Evolutionary conservation across 768 basidiomycete species (phyloP).

Genomic region (Candolleomyces eurysporus): DNA sequence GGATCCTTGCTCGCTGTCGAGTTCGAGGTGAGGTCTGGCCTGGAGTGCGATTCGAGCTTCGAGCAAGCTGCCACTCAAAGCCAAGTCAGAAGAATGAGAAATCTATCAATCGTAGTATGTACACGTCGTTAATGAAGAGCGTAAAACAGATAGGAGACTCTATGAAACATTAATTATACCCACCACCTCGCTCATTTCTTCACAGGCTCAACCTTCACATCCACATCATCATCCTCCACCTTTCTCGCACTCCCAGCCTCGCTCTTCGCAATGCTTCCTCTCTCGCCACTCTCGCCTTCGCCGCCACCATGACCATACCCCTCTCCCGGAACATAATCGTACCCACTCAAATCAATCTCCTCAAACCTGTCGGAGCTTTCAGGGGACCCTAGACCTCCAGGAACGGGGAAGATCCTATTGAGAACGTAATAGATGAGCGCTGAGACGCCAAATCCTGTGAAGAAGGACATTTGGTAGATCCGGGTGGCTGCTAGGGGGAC

Average conservation of each 20-base stretch:
- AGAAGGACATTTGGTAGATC: conserved; percentile 77
- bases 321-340: conserved; percentile 2
- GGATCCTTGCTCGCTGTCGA: no score
- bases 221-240: background rate
- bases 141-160: background rate
- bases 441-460: conserved; percentile 78
- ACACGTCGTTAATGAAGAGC: background rate
- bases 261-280: conserved; percentile 9
- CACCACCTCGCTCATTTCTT: no score
- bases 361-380: conserved; percentile 33
- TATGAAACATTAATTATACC: background rate
- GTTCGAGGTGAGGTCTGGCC: no score
- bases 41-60: no score
- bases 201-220: background rate
- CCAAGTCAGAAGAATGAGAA: background rate
- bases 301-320: background rate
- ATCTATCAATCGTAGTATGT: background rate
- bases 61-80: no score
- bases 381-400: conserved; percentile 31
- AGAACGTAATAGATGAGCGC: conserved; percentile 59
- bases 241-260: background rate
- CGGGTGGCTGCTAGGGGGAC: conserved; percentile 72
- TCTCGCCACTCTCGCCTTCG: conserved; percentile 12
- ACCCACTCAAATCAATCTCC: conserved; percentile 54
- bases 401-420: conserved; percentile 60